Evolutionary conservation across 2,329 filamentous ascomycete species (phyloP).

Genomic region (Septoria linicola): DNA sequence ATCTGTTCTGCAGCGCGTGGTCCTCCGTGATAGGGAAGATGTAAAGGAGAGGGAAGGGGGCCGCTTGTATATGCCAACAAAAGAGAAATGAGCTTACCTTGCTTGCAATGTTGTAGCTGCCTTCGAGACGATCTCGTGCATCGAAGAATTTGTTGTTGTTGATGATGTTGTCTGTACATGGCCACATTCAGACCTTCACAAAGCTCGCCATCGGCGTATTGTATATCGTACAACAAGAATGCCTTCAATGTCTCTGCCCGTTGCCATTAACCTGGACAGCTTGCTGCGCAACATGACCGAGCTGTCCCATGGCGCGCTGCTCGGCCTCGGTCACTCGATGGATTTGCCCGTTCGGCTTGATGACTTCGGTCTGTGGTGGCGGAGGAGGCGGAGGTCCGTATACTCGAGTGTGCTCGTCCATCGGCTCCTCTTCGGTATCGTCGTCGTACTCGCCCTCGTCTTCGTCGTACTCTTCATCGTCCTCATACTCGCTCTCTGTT

Average conservation of each 20-base stretch:
- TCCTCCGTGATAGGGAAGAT: slow-evolving; percentile 10
- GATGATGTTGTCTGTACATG: slow-evolving; percentile 11
- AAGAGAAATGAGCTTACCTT: not conserved
- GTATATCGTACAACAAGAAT: slow-evolving; percentile 15
- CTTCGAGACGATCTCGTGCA: too few relatives aligned
- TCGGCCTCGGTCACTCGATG: slow-evolving; percentile 18
- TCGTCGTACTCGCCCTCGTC: slow-evolving; percentile 64
- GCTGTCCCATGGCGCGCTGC: slow-evolving; percentile 25
- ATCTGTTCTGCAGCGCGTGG: slow-evolving; percentile 37
- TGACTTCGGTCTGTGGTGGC: slow-evolving; percentile 36
- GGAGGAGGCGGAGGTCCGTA: slow-evolving; percentile 51
- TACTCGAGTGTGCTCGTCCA: slow-evolving; percentile 41
- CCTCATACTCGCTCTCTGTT: slow-evolving; percentile 65
- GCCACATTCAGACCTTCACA: not conserved
- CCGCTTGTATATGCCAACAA: not conserved
- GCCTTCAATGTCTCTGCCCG: slow-evolving; percentile 17
- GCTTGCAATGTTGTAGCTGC: too few relatives aligned
- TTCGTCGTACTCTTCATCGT: slow-evolving; percentile 66
- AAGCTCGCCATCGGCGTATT: not conserved
- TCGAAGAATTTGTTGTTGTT: too few relatives aligned
- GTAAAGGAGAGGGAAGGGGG: not conserved
- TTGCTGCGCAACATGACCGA: slow-evolving; percentile 21
- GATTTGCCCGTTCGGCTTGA: slow-evolving; percentile 29
- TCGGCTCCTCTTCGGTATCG: slow-evolving; percentile 56
- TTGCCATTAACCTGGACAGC: slow-evolving; percentile 24